Evolutionary conservation across 192 early-diverging fungal species (phyloP).

Genomic region (Coemansia sp.): DNA sequence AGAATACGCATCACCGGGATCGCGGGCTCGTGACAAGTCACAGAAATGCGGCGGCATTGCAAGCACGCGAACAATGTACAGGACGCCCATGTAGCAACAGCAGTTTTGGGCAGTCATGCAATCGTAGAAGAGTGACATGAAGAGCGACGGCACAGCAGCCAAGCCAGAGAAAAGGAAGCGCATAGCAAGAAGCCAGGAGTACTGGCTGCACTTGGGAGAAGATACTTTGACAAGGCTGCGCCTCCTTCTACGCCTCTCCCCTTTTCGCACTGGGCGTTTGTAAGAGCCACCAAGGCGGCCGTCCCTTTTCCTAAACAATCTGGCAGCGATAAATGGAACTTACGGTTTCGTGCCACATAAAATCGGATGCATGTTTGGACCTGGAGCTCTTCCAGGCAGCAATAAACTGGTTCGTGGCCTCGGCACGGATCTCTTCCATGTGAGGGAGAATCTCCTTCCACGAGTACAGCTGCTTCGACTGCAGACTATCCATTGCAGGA

Average conservation of each 20-base stretch:
- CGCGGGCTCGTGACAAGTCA: slow-evolving; percentile 19
- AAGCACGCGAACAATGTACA: slow-evolving; percentile 2
- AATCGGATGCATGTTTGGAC: slow-evolving; percentile 23
- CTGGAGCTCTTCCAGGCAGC: slow-evolving; percentile 39
- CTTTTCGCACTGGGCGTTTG: not conserved
- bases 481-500: slow-evolving; percentile 17
- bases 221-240: not conserved
- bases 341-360: slow-evolving; percentile 57
- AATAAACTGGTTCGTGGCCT: slow-evolving; percentile 52
- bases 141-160: not conserved
- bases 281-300: not conserved
- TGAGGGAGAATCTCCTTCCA: slow-evolving; percentile 52
- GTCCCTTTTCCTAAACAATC: not conserved
- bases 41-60: slow-evolving; percentile 14
- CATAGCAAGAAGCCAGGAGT: not conserved
- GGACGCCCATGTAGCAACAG: not conserved
- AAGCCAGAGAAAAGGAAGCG: not conserved
- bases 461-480: slow-evolving; percentile 27
- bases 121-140: not conserved
- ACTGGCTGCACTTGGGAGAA: not conserved
- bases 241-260: no score
- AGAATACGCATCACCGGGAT: slow-evolving; percentile 11
- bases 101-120: not conserved
- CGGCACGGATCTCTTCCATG: slow-evolving; percentile 52
- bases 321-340: slow-evolving; percentile 5